Conservation (phyloP, 1,284 basidiomycete species). For the Puccinia novopanici region DNA sequence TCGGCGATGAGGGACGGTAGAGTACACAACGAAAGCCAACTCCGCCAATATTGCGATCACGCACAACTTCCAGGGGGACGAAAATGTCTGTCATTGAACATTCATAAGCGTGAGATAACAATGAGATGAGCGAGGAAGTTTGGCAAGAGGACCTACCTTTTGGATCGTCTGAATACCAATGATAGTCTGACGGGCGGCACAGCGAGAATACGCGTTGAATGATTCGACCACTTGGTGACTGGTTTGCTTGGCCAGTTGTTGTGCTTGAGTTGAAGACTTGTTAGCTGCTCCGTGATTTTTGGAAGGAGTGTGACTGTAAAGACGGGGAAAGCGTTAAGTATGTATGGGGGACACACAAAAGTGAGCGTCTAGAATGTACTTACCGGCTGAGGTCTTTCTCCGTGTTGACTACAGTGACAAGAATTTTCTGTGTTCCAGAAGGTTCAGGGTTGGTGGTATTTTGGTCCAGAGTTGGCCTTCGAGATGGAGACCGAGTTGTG, state of each 20-base stretch:
- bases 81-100: constrained; percentile 6
- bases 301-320: background rate
- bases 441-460: background rate
- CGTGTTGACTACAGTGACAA: constrained; percentile 12
- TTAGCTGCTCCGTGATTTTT: background rate
- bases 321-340: background rate
- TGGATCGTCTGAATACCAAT: constrained; percentile 18
- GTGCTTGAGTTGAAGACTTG: background rate
- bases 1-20: constrained; percentile 30
- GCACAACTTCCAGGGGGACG: constrained; percentile 44
- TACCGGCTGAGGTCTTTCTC: constrained; percentile 16
- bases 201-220: constrained; percentile 13
- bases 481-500: constrained; percentile 1
- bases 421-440: constrained; percentile 22
- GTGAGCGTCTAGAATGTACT: background rate
- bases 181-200: constrained; percentile 4
- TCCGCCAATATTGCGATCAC: constrained; percentile 39
- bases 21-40: constrained; percentile 37
- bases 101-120: background rate
- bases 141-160: background rate
- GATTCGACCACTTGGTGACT: constrained; percentile 1
- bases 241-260: constrained; percentile 12
- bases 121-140: background rate
- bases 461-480: background rate
- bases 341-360: background rate